Evolutionary conservation across 768 basidiomycete genomes (phyloP), one percentile per base, ranked within the genome.

Genomic region (Pleurotus pulmonarius): DNA sequence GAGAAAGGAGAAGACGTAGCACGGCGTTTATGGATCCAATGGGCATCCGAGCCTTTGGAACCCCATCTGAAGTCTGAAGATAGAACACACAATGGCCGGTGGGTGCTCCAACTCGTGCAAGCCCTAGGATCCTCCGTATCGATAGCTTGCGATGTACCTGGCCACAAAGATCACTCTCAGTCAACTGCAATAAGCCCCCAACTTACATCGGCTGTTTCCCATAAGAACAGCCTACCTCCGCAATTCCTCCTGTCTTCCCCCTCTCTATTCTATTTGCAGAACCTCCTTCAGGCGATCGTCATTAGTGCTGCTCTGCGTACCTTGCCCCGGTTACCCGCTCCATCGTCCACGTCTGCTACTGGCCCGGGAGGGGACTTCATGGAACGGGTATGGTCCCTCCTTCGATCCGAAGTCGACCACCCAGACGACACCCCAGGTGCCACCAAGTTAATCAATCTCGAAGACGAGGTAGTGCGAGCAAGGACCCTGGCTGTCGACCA

Each of bases 381-480:
- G 67, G 62, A 73, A 16, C 84, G 87, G 46, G 65, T 89, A 8
- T 90, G 88, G 88, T 71, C 80, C 2, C 77, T 90, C 9, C 77
- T 90, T 18, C 75, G 75, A 58, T 69, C 74, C 15, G 86, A 88
- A 60, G 78, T 88, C 44, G 75, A 76, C 57, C 69, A 76, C 1
- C 74, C 70, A 41, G 69, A 69, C 38, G 53, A 60, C 22, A 34
- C 38, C 22, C 15, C 39, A 9, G 57, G 62, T 56, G 44, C 57
- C 43, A 85, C 83, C 15, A 87, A 85, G 62, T 66, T 90, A 38
- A 65, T 83, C 46, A 84, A 90, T 65, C 79, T 91, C 22, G 86
- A 85, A 0, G 89, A 90, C 63, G 89, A 91, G 64, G 83, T 90
- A 45, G 66, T 90, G 26, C 83, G 79, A 20, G 82, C 81, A 4